These are phyloP conservation scores for Calocera cornea DNA, from an alignment of 768 basidiomycete species.

Conservation along the genomic window DNA sequence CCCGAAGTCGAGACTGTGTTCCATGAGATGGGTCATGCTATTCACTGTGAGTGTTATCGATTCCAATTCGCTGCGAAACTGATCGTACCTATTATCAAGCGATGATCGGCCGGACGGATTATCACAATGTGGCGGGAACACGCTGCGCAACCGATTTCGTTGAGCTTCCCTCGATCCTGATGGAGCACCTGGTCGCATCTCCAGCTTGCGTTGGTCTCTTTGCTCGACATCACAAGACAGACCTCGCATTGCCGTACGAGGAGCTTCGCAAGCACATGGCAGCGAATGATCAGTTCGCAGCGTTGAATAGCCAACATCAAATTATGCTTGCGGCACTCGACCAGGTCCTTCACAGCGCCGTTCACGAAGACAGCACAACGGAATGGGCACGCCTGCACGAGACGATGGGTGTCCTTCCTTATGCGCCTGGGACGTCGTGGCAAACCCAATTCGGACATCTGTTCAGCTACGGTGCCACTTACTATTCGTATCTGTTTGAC, in stretches of 20 bases:
- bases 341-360: conserved; percentile 73
- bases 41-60: conserved; percentile 68
- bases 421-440: conserved; percentile 75
- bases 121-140: conserved; percentile 95
- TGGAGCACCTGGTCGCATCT: conserved; percentile 94
- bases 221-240: conserved; percentile 27
- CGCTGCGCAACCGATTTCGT: conserved; percentile 98
- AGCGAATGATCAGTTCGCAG: conserved; percentile 22
- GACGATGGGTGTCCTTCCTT: conserved; percentile 63
- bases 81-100: conserved; percentile 36
- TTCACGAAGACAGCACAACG: conserved; percentile 59
- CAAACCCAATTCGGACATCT: conserved; percentile 94
- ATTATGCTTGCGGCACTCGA: conserved; percentile 82
- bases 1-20: conserved; percentile 87
- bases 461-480: conserved; percentile 92
- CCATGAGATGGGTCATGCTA: conserved; percentile 99
- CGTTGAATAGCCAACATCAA: conserved; percentile 80
- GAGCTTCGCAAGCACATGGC: conserved; percentile 22
- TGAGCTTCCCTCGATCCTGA: conserved; percentile 91
- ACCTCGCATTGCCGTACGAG: conserved; percentile 22
- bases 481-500: conserved; percentile 95
- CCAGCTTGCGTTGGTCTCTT: conserved; percentile 63
- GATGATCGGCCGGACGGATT: conserved; percentile 94
- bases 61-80: conserved; percentile 5
- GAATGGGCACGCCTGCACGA: conserved; percentile 49